phyloP scores from a whole-genome alignment of 2,329 filamentous ascomycete genomes.

The Colletotrichum echinochloae region DNA sequence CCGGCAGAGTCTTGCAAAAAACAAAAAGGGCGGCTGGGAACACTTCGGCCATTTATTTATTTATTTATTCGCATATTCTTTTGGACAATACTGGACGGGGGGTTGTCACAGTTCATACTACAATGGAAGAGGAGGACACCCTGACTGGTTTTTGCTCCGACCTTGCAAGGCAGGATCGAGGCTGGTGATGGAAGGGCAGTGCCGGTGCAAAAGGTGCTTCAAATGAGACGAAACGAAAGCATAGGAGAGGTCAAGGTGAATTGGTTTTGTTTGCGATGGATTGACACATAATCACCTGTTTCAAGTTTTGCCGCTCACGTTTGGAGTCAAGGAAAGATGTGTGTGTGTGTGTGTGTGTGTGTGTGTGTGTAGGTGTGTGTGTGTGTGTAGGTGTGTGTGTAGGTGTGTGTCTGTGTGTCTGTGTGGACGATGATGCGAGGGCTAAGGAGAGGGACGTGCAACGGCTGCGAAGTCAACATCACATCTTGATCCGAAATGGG shows the following conservation, averaged over 20 bases:
- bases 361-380: too few species aligned
- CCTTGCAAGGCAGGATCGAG: conserved; percentile 7
- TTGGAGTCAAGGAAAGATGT: conserved; percentile 24
- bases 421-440: conserved; percentile 11
- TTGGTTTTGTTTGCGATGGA: conserved; percentile 32
- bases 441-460: neutral
- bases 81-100: neutral
- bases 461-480: conserved; percentile 17
- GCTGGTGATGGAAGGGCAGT: conserved; percentile 4
- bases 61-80: conserved; percentile 21
- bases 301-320: conserved; percentile 32
- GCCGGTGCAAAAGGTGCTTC: conserved; percentile 24
- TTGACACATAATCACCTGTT: conserved; percentile 35
- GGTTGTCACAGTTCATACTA: neutral
- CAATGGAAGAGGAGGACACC: conserved; percentile 1
- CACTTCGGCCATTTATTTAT: conserved; percentile 1
- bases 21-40: conserved; percentile 11
- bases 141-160: conserved; percentile 5
- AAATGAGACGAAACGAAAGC: conserved; percentile 38
- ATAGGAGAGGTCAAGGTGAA: conserved; percentile 26
- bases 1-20: conserved; percentile 5
- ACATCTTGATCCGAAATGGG: conserved; percentile 13
- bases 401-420: too few species aligned
- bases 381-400: too few species aligned
- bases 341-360: too few species aligned